Percentiles rank a stretch among this genome's conserved stretches.
These are phyloP conservation scores for Yamadazyma pseudoaaseri DNA, from an alignment of 1,139 yeast species.

Conservation along the genomic window DNA sequence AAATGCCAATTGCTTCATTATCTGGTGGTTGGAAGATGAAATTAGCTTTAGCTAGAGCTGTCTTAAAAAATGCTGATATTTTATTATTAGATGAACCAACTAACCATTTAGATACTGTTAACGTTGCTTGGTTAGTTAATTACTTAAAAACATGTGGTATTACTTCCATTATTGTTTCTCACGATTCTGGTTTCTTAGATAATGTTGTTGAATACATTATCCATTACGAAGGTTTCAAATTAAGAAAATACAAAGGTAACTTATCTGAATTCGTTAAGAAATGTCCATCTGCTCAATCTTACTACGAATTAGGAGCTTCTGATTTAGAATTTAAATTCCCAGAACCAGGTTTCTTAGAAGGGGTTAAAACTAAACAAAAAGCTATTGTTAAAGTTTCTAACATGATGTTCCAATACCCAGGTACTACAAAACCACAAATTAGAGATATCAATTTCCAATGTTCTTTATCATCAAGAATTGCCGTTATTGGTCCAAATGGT, in stretches of 20 bases:
- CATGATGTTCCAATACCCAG: conserved; percentile 99
- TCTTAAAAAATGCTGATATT: conserved; percentile 97
- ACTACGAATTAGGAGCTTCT: conserved; percentile 98
- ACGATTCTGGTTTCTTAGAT: conserved; percentile 99
- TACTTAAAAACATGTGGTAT: conserved; percentile 98
- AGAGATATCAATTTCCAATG: conserved; percentile 92
- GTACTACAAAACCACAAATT: conserved; percentile 95
- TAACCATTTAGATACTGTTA: conserved; percentile 98
- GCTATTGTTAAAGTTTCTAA: conserved; percentile 96
- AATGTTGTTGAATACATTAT: conserved; percentile 96
- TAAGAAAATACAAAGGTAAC: conserved; percentile 99
- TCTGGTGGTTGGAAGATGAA: conserved; percentile 99
- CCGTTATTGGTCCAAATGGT: conserved; percentile 99
- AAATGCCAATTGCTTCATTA: conserved; percentile 90
- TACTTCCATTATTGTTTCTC: conserved; percentile 97
- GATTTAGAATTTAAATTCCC: conserved; percentile 97
- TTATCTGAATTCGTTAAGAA: conserved; percentile 96
- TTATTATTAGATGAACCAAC: conserved; percentile 99
- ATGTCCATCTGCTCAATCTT: conserved; percentile 98
- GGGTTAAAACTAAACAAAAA: conserved; percentile 99
- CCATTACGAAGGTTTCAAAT: conserved; percentile 99
- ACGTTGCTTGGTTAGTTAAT: conserved; percentile 99
- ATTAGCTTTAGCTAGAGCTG: conserved; percentile 98
- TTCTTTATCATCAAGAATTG: conserved; percentile 98
- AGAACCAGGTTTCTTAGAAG: conserved; percentile 99